Conservation (phyloP, 2,329 filamentous ascomycete species). For the Triangularia verruculosa region DNA sequence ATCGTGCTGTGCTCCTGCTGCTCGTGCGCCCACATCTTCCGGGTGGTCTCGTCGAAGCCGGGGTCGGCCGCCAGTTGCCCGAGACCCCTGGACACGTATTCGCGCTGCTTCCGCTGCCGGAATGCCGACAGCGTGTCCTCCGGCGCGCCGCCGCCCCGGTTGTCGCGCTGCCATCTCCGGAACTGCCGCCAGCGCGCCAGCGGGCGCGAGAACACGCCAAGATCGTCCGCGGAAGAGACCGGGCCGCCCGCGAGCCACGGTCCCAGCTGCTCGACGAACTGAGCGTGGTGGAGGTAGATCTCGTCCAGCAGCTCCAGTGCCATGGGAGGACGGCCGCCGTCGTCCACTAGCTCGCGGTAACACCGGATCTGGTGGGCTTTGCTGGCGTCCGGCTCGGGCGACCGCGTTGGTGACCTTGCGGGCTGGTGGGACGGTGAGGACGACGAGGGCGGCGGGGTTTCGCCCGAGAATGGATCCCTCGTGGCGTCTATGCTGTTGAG, state of each 20-base stretch:
- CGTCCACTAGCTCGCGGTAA: conserved; percentile 32
- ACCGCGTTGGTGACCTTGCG: too few species aligned
- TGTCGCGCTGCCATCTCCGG: conserved; percentile 32
- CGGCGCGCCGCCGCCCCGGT: conserved; percentile 25
- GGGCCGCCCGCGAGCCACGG: conserved; percentile 28
- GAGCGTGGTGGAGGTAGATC: conserved; percentile 25
- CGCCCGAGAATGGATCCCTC: too few species aligned
- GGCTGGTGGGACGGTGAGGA: too few species aligned
- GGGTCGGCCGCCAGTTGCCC: conserved; percentile 1
- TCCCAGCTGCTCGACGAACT: conserved; percentile 29
- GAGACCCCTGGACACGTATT: conserved; percentile 3
- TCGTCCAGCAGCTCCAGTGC: conserved; percentile 29
- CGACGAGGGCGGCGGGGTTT: too few species aligned
- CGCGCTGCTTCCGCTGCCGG: conserved; percentile 13
- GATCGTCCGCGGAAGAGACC: neutral
- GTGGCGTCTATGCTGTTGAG: too few species aligned
- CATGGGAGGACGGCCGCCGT: conserved; percentile 34
- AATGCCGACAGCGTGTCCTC: conserved; percentile 21
- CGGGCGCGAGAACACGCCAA: conserved; percentile 30
- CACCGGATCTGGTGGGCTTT: too few species aligned
- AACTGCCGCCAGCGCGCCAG: conserved; percentile 32
- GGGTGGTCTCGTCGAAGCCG: neutral
- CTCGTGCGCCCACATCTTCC: too few species aligned
- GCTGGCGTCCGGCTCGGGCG: too few species aligned
- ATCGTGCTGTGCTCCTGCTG: too few species aligned